phyloP scores from a whole-genome alignment of 2,329 filamentous ascomycete genomes.

The Trichoderma lentiforme region DNA sequence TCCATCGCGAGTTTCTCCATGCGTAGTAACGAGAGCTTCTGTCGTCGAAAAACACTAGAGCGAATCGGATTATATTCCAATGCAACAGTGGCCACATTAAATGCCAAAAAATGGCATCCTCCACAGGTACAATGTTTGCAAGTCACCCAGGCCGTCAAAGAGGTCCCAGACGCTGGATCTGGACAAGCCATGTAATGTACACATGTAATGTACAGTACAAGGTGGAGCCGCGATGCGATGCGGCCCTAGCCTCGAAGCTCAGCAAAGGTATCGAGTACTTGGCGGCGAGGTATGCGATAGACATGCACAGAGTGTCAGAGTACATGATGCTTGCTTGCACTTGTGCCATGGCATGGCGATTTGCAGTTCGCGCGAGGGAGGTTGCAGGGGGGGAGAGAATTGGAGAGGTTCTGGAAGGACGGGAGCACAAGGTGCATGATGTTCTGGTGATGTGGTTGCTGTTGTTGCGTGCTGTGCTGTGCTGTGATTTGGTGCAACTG shows the following conservation, averaged over 20 bases:
- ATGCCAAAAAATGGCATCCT: conserved; percentile 1
- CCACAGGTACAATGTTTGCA: conserved; percentile 13
- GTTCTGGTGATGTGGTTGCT: background rate
- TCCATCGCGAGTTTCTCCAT: background rate
- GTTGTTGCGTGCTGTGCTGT: background rate
- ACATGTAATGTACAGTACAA: background rate
- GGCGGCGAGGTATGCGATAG: background rate
- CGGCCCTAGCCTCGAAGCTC: conserved; percentile 4
- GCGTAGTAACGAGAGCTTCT: background rate
- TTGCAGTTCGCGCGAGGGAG: conserved; percentile 2
- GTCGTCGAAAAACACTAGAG: background rate
- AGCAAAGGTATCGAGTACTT: conserved; percentile 14
- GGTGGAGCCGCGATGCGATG: conserved; percentile 18
- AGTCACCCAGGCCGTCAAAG: conserved; percentile 4
- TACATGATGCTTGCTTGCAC: background rate
- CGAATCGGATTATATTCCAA: conserved; percentile 14
- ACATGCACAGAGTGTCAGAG: background rate
- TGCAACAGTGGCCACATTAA: conserved; percentile 4
- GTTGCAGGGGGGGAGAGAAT: background rate
- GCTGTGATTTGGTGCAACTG: background rate
- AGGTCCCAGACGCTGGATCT: conserved; percentile 3
- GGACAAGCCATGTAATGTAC: conserved; percentile 6
- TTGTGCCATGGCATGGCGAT: background rate
- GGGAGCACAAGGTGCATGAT: conserved; percentile 1
- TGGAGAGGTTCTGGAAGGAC: conserved; percentile 1